phyloP scores from a whole-genome alignment of 306 rosid species.

The Boehmeria nivea region DNA sequence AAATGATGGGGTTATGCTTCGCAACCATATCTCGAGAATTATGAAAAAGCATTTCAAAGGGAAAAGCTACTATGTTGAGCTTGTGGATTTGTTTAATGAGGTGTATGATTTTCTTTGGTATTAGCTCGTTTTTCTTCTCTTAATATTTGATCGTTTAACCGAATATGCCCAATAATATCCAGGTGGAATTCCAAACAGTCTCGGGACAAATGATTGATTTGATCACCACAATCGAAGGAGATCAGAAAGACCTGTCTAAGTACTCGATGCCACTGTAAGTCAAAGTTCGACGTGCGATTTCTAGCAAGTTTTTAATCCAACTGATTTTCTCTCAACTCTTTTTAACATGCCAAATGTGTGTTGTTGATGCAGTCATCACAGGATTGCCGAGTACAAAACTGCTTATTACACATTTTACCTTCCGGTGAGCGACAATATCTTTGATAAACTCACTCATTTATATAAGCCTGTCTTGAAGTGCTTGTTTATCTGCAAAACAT shows the following conservation, averaged over 20 bases:
- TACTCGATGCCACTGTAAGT: constrained; percentile 81
- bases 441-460: neutral
- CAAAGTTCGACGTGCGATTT: neutral
- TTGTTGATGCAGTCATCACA: constrained; percentile 67
- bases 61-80: constrained; percentile 74
- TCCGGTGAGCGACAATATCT: constrained; percentile 55
- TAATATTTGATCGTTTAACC: neutral
- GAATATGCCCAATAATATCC: neutral
- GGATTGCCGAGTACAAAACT: constrained; percentile 90
- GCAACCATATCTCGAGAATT: constrained; percentile 71
- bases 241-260: constrained; percentile 79
- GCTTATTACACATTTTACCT: constrained; percentile 93
- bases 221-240: constrained; percentile 87
- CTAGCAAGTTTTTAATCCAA: neutral
- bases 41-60: constrained; percentile 76
- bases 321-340: neutral
- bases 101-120: constrained; percentile 32
- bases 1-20: constrained; percentile 73
- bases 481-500: no score
- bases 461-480: neutral
- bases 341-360: constrained; percentile 16
- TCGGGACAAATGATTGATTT: constrained; percentile 97
- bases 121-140: no score
- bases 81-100: constrained; percentile 86
- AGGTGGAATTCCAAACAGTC: constrained; percentile 96